Base-by-base conservation (phyloP, 202 grass and related monocot genomes). In the Sporobolus alterniflorus region DNA sequence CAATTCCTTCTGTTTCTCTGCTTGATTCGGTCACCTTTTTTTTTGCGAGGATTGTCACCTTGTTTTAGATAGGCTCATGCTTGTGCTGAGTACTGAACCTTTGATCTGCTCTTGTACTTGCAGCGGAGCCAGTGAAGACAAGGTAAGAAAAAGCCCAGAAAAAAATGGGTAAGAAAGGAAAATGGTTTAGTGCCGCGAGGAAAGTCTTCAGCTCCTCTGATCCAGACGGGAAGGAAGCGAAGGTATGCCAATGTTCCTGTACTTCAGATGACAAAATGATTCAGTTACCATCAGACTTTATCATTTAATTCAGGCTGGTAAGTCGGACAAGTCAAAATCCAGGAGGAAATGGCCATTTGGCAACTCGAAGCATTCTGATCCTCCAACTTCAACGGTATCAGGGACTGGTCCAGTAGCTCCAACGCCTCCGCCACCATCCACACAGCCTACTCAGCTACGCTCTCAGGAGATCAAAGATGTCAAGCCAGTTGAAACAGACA, bases 281-380 rank as follows among this genome's bases (percentile, higher is more conserved):
- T 28, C n/a, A 70, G 26, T 77, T 76, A 62, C 50, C 39, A 85
- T 41, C 34, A 63, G 59, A 75, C 32, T 84, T 22, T 24, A 39
- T 30, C 42, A 60, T 69, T 77, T 84, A 24, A 77, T 76, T 46
- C 15, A 81, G 70, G 57, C 57, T 48, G 76, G 59, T 67, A 89
- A 92, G 49, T 48, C 60, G 3, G 82, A 82, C 47, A 87, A 90
- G 57, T 67, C 56, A 11, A 95, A 88, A 90, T 83, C 86, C 13
- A 87, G 73, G 88, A 98, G 86, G 84, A 95, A 82, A 82, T 98
- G 95, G 95, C 82, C 64, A 55, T 98, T 95, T 57, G 84, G 92
- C 41, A 92, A 87, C 72, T 80, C 78, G 12, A 91, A 82, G 67
- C 80, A 78, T 64, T 82, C 54, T 6, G 88, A 86, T 78, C 86